A percentile compares a stretch with the other conserved stretches of the same genome.
Evolutionary conservation across 2,329 filamentous ascomycete genomes (phyloP).

Genomic region (Colletotrichum destructivum): DNA sequence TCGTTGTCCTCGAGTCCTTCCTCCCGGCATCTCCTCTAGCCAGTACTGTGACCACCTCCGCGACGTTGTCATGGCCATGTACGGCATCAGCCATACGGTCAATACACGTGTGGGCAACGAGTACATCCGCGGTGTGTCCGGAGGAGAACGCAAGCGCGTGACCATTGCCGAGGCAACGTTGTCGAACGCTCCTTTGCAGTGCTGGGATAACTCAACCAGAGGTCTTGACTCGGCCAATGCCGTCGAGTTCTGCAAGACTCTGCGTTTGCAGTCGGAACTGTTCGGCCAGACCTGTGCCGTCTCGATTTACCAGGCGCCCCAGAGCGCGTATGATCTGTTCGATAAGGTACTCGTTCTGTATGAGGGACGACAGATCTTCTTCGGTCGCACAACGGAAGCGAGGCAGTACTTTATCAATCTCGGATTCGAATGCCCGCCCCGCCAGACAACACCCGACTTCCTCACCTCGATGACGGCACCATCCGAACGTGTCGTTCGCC

Average conservation of each 20-base stretch:
- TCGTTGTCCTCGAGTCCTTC: conserved; percentile 62
- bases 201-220: conserved; percentile 64
- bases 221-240: conserved; percentile 55
- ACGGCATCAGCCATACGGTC: conserved; percentile 68
- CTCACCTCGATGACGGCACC: conserved; percentile 71
- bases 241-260: conserved; percentile 46
- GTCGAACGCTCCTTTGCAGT: conserved; percentile 48
- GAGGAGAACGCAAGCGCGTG: conserved; percentile 65
- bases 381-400: conserved; percentile 72
- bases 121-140: conserved; percentile 67
- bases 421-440: conserved; percentile 71
- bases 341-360: conserved; percentile 79
- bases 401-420: conserved; percentile 76
- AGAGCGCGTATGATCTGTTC: conserved; percentile 70
- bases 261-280: conserved; percentile 49
- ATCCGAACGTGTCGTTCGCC: conserved; percentile 48
- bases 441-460: conserved; percentile 81
- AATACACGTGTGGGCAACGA: conserved; percentile 71
- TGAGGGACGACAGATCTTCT: conserved; percentile 78
- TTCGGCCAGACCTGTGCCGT: conserved; percentile 47
- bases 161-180: conserved; percentile 54
- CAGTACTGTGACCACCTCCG: conserved; percentile 64
- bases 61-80: conserved; percentile 69
- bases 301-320: conserved; percentile 73
- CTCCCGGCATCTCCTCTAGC: conserved; percentile 58